A percentile compares a stretch with the other conserved stretches of the same genome.
These are phyloP conservation scores for Bipolaris cookei DNA, from an alignment of 2,329 filamentous ascomycete genomes.

Conservation along the genomic window DNA sequence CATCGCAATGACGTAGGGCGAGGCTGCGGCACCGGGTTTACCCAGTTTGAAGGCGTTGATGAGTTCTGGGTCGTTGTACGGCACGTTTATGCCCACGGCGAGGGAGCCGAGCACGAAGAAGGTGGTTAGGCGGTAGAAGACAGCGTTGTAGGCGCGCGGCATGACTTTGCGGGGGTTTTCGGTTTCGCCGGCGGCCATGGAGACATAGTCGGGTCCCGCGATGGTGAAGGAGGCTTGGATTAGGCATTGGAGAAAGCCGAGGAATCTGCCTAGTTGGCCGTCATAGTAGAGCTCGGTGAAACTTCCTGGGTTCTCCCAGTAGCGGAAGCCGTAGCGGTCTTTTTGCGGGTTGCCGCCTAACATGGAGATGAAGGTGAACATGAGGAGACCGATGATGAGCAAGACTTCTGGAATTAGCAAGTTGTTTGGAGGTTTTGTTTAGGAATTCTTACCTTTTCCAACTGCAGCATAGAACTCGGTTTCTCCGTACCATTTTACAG, in stretches of 20 bases:
- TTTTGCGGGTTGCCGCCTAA: constrained; percentile 77
- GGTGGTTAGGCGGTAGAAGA: constrained; percentile 76
- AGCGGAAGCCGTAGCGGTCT: constrained; percentile 55
- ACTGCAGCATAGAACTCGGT: constrained; percentile 78
- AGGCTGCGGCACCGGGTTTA: constrained; percentile 70
- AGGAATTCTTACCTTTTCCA: constrained; percentile 40
- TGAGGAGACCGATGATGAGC: constrained; percentile 55
- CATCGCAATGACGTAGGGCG: constrained; percentile 69
- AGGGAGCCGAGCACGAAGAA: constrained; percentile 80
- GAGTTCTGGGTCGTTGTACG: constrained; percentile 69
- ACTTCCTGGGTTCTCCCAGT: constrained; percentile 67
- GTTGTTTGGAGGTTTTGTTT: not conserved
- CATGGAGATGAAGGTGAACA: constrained; percentile 79
- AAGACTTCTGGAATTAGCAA: constrained; percentile 38
- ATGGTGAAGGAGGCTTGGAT: constrained; percentile 63
- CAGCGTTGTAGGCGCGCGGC: constrained; percentile 76
- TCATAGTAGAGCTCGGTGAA: constrained; percentile 70
- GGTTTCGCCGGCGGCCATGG: constrained; percentile 57
- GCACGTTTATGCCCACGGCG: constrained; percentile 71
- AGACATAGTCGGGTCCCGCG: constrained; percentile 57
- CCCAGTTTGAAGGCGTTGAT: constrained; percentile 64
- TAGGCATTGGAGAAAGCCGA: constrained; percentile 78
- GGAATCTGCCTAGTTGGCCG: constrained; percentile 71
- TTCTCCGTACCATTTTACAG: constrained; percentile 56
- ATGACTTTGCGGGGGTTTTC: constrained; percentile 59